Conservation (phyloP, 352 stramenopile genomes). For the Elongisporangium senticosum region DNA sequence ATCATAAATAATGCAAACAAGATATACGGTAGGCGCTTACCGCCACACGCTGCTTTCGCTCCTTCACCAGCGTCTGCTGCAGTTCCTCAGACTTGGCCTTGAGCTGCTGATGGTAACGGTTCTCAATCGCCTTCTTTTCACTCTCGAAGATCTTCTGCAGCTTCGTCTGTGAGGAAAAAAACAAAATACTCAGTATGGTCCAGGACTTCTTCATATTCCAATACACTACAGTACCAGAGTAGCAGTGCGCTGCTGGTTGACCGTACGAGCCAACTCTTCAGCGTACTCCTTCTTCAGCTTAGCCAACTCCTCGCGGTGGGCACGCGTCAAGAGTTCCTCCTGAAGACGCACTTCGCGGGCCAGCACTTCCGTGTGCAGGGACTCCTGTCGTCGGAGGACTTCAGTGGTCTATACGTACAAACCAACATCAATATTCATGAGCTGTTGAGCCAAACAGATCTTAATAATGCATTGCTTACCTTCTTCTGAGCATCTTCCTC, state of each 20-base stretch:
- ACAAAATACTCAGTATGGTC: background rate
- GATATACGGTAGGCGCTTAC: conserved; percentile 4
- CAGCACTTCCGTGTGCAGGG: conserved; percentile 70
- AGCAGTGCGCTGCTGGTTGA: conserved; percentile 46
- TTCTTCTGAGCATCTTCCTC: conserved; percentile 76
- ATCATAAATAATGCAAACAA: background rate
- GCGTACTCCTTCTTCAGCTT: conserved; percentile 61
- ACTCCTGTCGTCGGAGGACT: conserved; percentile 55
- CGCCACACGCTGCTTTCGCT: conserved; percentile 54
- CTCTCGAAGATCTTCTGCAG: conserved; percentile 50
- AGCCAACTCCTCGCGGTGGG: conserved; percentile 55
- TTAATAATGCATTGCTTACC: conserved; percentile 7
- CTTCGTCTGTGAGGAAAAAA: conserved; percentile 22
- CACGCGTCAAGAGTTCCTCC: conserved; percentile 55
- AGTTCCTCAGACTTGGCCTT: conserved; percentile 45
- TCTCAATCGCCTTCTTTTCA: conserved; percentile 61
- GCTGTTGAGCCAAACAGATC: background rate
- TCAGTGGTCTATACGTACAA: conserved; percentile 27
- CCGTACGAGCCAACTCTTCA: conserved; percentile 50
- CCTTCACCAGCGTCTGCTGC: conserved; percentile 49
- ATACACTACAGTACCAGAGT: conserved; percentile 23
- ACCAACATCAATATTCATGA: background rate
- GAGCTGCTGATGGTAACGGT: conserved; percentile 41
- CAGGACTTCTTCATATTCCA: background rate
- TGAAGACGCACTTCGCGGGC: conserved; percentile 72